Evolutionary conservation across 768 basidiomycete genomes (phyloP), one percentile per base, ranked within the genome.

Genomic region (Amyloporia xantha): DNA sequence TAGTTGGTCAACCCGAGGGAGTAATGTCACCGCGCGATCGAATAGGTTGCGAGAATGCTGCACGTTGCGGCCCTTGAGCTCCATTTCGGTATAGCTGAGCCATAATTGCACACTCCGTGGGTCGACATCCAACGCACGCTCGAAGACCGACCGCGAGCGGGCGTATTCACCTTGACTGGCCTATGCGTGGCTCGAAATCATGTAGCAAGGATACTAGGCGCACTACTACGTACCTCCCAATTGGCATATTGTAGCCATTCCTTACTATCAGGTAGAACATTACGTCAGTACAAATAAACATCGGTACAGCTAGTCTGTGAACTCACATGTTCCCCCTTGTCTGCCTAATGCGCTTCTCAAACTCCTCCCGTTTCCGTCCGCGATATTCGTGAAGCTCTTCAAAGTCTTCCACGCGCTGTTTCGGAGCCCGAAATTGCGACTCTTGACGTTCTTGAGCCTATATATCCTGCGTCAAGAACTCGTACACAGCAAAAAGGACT

Each of bases 381-480:
- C 89, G 83, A 62, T 94, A 95, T 68, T 97, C 93, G 65, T 86
- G 77, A 35, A 86, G 76, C 60, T 86, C 81, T 65, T 99, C 96
- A 59, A 92, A 89, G 68, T 99, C 96, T 69, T 95, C 92, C 26
- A 99, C 86, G 35, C 93, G 81, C 63, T 99, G 96, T 59, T 85
- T 90, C 10, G 96, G 96, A 1, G 94, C 93, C 43, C 84, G 82
- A 63, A 92, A 89, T 11, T 86, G 79, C 25, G 88, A 79, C 65
- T 98, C 96, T 72, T 98, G 94, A 47, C 95, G 78, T 58, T 98
- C 96, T 85, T 97, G 92, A 42, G 96, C 96, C 88, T 92, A 59
- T 30, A n/a, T 23, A 26, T 12, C 47, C 38, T 15, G 39, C 48
- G 36, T 55, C 19, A 50, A 50, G 27, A n/a, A 42, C 42, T 24